Percentiles rank a stretch among this genome's conserved stretches.
phyloP scores from a whole-genome alignment of 2,329 filamentous ascomycete genomes.

The Claviceps citrina region DNA sequence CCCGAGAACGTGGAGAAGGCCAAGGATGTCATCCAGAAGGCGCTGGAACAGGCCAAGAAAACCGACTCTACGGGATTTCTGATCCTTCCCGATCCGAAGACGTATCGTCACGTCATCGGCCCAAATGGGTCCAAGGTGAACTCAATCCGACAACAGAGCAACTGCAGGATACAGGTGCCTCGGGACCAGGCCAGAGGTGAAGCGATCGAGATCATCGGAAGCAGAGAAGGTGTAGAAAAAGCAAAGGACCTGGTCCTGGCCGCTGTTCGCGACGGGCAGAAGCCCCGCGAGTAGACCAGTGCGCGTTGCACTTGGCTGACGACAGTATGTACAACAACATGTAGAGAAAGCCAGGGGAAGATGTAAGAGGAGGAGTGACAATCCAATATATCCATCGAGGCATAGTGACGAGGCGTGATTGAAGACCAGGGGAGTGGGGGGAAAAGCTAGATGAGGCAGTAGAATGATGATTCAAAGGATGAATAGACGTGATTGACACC shows the following conservation, averaged over 20 bases:
- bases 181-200: slow-evolving; percentile 60
- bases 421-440: not conserved
- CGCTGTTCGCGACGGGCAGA: slow-evolving; percentile 51
- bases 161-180: slow-evolving; percentile 87
- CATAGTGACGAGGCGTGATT: not conserved
- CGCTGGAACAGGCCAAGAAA: slow-evolving; percentile 56
- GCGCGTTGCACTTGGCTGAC: not conserved
- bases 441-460: no score
- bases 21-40: slow-evolving; percentile 55
- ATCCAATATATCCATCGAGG: not conserved
- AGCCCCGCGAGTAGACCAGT: slow-evolving; percentile 15
- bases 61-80: slow-evolving; percentile 69
- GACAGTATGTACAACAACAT: not conserved
- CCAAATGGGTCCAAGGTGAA: slow-evolving; percentile 84
- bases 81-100: slow-evolving; percentile 73
- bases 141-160: slow-evolving; percentile 77
- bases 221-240: slow-evolving; percentile 64
- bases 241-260: slow-evolving; percentile 81
- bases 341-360: not conserved
- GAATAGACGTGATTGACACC: no score
- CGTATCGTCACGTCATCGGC: slow-evolving; percentile 83
- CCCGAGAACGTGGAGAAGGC: slow-evolving; percentile 71
- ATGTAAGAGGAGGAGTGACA: not conserved
- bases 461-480: no score
- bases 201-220: slow-evolving; percentile 80